A percentile compares a stretch with the other conserved stretches of the same genome.
These are phyloP conservation scores for Castanea mollissima DNA, from an alignment of 306 rosid genomes.

Conservation along the genomic window DNA sequence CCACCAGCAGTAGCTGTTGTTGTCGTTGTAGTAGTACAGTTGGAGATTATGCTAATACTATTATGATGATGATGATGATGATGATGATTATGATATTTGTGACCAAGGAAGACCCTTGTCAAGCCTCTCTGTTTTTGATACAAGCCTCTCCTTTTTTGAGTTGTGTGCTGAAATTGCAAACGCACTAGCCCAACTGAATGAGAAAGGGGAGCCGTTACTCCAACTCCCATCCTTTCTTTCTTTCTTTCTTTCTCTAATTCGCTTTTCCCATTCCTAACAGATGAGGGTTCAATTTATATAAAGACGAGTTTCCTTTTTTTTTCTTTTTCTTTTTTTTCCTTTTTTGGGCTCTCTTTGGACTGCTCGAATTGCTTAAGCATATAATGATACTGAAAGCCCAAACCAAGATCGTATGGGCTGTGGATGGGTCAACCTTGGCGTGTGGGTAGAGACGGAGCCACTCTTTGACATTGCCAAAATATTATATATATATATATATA, in stretches of 20 bases:
- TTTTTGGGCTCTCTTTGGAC: too few species aligned
- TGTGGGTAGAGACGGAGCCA: too few species aligned
- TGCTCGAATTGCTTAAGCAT: too few species aligned
- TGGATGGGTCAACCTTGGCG: too few species aligned
- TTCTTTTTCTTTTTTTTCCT: neutral
- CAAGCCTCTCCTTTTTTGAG: neutral
- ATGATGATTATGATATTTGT: neutral
- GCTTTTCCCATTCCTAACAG: neutral
- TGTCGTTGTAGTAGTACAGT: conserved; percentile 3
- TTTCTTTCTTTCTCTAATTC: neutral
- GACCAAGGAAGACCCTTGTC: neutral
- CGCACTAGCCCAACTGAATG: conserved; percentile 5
- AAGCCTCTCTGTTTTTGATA: neutral
- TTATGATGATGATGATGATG: too few species aligned
- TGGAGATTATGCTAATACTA: conserved; percentile 13
- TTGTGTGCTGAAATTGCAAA: conserved; percentile 8
- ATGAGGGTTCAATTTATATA: neutral
- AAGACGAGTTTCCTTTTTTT: neutral
- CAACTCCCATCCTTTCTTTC: conserved; percentile 7
- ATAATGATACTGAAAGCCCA: too few species aligned
- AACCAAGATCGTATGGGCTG: too few species aligned
- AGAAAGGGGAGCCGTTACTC: conserved; percentile 25
- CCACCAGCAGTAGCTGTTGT: conserved; percentile 11
- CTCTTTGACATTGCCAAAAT: too few species aligned
- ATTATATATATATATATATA: too few species aligned